phyloP scores from a whole-genome alignment of 1,284 basidiomycete species.

The Naganishia albida region DNA sequence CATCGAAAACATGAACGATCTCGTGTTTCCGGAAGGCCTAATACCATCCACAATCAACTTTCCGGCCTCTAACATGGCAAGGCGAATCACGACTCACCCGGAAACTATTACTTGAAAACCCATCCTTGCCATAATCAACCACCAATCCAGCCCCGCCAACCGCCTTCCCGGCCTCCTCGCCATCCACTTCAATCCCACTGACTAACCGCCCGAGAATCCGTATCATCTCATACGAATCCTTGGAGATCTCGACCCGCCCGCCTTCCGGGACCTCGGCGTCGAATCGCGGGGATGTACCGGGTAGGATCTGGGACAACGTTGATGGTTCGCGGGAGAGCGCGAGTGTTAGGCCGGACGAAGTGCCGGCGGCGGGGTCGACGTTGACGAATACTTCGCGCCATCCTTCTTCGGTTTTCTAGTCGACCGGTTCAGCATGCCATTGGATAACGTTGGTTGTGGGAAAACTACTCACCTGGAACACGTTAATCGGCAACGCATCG shows the following conservation, averaged over 20 bases:
- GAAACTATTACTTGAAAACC: constrained; percentile 73
- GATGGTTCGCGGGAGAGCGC: constrained; percentile 69
- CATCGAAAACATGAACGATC: constrained; percentile 79
- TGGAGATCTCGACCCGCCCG: constrained; percentile 74
- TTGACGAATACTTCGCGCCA: constrained; percentile 88
- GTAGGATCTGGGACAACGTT: constrained; percentile 66
- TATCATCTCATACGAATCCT: constrained; percentile 67
- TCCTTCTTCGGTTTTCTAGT: constrained; percentile 74
- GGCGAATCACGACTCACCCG: constrained; percentile 61
- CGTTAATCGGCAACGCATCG: constrained; percentile 89
- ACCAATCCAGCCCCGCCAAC: constrained; percentile 76
- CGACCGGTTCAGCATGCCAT: neutral
- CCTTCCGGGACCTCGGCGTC: constrained; percentile 63
- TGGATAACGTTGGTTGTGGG: neutral
- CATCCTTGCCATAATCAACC: constrained; percentile 84
- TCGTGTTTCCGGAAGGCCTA: constrained; percentile 88
- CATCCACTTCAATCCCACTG: constrained; percentile 32
- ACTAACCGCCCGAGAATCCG: constrained; percentile 68
- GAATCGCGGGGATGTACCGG: constrained; percentile 71
- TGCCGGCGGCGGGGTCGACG: constrained; percentile 41
- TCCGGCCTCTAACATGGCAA: neutral
- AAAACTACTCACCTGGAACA: constrained; percentile 72
- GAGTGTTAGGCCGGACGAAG: constrained; percentile 61
- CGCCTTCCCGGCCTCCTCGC: neutral
- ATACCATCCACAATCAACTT: neutral